Conservation (phyloP, 1,139 yeast species). For the Candida albicans region DNA sequence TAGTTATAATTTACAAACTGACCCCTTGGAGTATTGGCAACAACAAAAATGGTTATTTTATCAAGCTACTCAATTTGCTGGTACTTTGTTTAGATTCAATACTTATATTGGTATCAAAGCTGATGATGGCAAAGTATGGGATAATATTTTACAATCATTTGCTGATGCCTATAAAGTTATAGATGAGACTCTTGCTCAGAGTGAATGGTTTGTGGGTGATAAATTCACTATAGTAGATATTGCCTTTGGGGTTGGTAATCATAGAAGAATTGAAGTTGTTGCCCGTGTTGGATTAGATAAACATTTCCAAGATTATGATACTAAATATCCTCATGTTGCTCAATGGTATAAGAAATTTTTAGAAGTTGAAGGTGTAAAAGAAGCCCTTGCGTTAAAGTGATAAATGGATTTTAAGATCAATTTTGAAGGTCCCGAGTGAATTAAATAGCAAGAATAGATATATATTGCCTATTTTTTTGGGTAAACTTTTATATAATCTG, state of each 20-base stretch:
- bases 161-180: conserved; percentile 5
- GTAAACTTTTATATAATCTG: too few species aligned
- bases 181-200: conserved; percentile 5
- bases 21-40: conserved; percentile 10
- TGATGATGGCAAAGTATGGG: not conserved
- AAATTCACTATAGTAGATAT: conserved; percentile 14
- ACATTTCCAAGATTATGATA: conserved; percentile 5
- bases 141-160: not conserved
- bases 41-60: conserved; percentile 13
- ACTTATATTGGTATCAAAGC: not conserved
- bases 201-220: conserved; percentile 13
- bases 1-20: conserved; percentile 4
- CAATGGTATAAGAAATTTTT: conserved; percentile 10
- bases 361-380: conserved; percentile 8
- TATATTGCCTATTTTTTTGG: too few species aligned
- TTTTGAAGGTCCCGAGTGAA: too few species aligned
- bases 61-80: conserved; percentile 12
- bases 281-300: conserved; percentile 5
- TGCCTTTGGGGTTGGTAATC: conserved; percentile 9
- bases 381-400: conserved; percentile 1
- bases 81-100: conserved; percentile 3
- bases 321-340: conserved; percentile 8
- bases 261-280: conserved; percentile 10
- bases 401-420: too few species aligned
- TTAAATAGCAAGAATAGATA: not conserved